A percentile compares a stretch with the other conserved stretches of the same genome.
phyloP scores from a whole-genome alignment of 2,329 filamentous ascomycete species.

The Claviceps fusiformis region DNA sequence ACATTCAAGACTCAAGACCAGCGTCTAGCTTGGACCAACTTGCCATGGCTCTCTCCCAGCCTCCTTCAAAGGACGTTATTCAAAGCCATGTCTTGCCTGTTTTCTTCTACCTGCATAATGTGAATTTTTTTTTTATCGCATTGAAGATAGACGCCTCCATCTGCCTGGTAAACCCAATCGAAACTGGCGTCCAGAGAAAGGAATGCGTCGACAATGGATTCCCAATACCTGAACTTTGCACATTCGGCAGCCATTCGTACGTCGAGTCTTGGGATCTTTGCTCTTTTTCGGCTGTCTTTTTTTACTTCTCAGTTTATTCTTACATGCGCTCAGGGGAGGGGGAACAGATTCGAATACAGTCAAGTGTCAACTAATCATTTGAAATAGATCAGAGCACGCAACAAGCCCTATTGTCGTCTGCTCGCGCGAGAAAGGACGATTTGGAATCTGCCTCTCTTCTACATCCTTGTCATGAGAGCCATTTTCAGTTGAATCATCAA shows the following conservation, averaged over 20 bases:
- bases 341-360: not conserved
- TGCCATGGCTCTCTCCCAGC: slow-evolving; percentile 10
- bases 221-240: slow-evolving; percentile 22
- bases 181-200: slow-evolving; percentile 13
- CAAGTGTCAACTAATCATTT: slow-evolving; percentile 6
- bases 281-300: not conserved
- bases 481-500: not conserved
- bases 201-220: slow-evolving; percentile 22
- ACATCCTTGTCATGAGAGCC: not conserved
- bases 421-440: not conserved
- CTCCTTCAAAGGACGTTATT: slow-evolving; percentile 11
- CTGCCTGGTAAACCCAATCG: slow-evolving; percentile 20
- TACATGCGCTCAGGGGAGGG: not conserved
- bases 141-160: slow-evolving; percentile 19
- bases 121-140: slow-evolving; percentile 14
- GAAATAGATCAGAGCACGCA: slow-evolving; percentile 6
- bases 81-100: slow-evolving; percentile 16
- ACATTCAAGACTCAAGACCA: not conserved
- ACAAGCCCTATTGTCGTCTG: not conserved
- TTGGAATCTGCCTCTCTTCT: not conserved
- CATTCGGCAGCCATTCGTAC: slow-evolving; percentile 24
- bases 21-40: not conserved
- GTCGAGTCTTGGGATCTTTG: slow-evolving; percentile 9
- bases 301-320: not conserved
- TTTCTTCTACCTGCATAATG: slow-evolving; percentile 16